Base-by-base conservation (phyloP, 768 basidiomycete genomes). In the Chalciporus piperatus region DNA sequence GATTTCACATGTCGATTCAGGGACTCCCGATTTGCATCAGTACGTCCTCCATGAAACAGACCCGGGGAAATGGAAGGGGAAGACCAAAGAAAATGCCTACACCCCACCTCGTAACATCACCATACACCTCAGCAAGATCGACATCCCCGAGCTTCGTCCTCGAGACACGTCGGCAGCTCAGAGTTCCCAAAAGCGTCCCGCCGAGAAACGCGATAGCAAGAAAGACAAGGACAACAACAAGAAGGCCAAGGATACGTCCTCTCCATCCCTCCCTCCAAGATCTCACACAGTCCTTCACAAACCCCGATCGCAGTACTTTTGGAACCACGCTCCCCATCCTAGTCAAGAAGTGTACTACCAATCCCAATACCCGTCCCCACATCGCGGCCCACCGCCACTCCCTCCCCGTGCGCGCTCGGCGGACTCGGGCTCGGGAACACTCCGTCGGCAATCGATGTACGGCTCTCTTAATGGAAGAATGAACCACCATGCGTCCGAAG, bases 111-210 rank as follows among this genome's bases (percentile, higher is more conserved):
- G 74, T 30, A 83, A 77, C 54, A 74, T 93, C 0, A 77, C 76
- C 0, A 76, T 92, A 32, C 89, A 92, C 65, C 68, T 93, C 16
- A 89, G 89, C 74, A 92, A 92, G 74, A 90, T 92, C 42, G 74
- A 84, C 13, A 92, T 93, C 81, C 90, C 89, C 0, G 91, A 93
- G 63, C 77, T 93, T 14, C 78, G 30, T 32, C 30, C 30, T 32
- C 30, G 30, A 32, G 30, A 12, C 30, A 11, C 30, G 11, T 32
- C 30, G 6, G 6, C 30, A 32, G 30, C 1, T 32, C 13, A 32
- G 30, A 8, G 30, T 32, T 32, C 13, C 27, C 27, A 27, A 27
- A 27, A 4, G 27, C 27, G 27, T 27, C 27, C 6, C 9, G 27
- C 1, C 27, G 27, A 27, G 27, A 27, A 27, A 27, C 27, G 3